A percentile compares a stretch with the other conserved stretches of the same genome.
These are phyloP conservation scores for Torulaspora franciscae DNA, from an alignment of 805 yeast species.

Conservation along the genomic window DNA sequence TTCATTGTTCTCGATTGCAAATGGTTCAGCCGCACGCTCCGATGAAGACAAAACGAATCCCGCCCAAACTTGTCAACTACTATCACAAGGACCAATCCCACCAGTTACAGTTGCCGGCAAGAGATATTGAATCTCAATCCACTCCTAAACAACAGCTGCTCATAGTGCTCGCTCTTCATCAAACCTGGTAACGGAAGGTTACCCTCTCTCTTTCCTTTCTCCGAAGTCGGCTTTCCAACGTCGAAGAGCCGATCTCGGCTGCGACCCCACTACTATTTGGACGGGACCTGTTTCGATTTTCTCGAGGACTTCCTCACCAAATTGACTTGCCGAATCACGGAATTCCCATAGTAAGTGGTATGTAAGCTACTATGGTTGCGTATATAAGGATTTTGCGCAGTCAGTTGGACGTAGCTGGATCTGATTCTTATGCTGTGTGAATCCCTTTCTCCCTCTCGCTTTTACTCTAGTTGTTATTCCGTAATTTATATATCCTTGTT, in stretches of 20 bases:
- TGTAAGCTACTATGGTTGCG: background rate
- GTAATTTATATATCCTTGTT: background rate
- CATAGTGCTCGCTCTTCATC: no score
- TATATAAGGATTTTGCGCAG: slow-evolving; percentile 1
- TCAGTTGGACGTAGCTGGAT: background rate
- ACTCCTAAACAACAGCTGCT: no score
- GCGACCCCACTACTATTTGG: background rate
- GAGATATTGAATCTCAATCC: no score
- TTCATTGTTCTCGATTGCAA: no score
- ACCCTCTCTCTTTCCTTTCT: background rate
- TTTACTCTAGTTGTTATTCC: background rate
- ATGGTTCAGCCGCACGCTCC: no score
- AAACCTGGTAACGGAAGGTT: background rate
- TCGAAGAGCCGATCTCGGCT: background rate
- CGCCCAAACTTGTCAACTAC: no score
- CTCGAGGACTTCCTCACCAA: background rate
- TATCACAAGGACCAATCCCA: no score
- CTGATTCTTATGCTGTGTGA: background rate
- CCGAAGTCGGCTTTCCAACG: background rate
- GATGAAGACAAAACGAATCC: no score
- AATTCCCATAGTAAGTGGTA: background rate
- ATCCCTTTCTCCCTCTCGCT: background rate
- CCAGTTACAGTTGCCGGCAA: no score
- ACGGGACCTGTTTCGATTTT: background rate
- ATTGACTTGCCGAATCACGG: slow-evolving; percentile 1